Conservation (phyloP, 1,284 basidiomycete genomes). For the Cutaneotrichosporon curvatum region DNA sequence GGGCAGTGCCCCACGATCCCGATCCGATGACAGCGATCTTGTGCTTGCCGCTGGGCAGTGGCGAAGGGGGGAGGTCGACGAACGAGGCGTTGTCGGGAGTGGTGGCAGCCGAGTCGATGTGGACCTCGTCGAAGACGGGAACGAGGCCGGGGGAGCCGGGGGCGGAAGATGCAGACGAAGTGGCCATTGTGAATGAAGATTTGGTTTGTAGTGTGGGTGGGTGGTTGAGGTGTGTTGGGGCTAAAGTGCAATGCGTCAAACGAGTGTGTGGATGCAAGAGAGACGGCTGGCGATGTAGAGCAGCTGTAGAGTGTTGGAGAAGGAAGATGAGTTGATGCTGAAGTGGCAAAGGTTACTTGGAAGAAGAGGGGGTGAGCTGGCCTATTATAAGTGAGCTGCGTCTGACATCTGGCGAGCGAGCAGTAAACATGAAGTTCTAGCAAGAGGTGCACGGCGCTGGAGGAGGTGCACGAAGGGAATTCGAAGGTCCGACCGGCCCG, state of each 20-base stretch:
- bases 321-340: background rate
- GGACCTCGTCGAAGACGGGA: conserved; percentile 27
- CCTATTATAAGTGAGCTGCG: background rate
- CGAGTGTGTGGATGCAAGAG: background rate
- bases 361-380: background rate
- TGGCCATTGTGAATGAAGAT: conserved; percentile 2
- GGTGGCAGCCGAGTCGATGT: conserved; percentile 30
- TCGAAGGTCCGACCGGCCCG: too few species aligned
- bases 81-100: conserved; percentile 41
- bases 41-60: conserved; percentile 47
- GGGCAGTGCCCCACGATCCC: conserved; percentile 53
- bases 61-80: conserved; percentile 34
- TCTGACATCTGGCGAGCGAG: too few species aligned
- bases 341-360: background rate
- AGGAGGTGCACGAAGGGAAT: too few species aligned
- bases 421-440: background rate
- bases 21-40: conserved; percentile 54
- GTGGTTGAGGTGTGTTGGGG: conserved; percentile 8
- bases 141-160: conserved; percentile 25
- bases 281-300: too few species aligned
- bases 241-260: background rate
- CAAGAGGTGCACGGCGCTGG: too few species aligned
- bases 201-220: background rate
- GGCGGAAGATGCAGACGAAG: conserved; percentile 19
- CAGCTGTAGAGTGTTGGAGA: background rate